Evolutionary conservation across 768 basidiomycete genomes (phyloP).

Genomic region (Collybia sp.): DNA sequence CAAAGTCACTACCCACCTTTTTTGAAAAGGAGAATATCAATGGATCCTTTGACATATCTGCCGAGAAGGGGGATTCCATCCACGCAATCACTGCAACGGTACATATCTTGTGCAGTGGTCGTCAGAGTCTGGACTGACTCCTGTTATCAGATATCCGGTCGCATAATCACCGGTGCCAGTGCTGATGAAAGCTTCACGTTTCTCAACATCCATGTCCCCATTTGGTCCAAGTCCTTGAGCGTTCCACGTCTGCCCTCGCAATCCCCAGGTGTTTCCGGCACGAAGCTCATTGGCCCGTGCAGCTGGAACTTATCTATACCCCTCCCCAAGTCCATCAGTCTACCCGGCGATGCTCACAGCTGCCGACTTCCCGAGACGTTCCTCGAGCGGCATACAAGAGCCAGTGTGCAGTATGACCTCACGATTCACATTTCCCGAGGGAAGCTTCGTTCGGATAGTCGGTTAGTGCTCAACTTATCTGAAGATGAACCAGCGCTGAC

Average conservation of each 20-base stretch:
- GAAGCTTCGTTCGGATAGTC: slow-evolving; percentile 42
- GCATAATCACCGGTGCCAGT: slow-evolving; percentile 44
- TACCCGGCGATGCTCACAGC: slow-evolving; percentile 32
- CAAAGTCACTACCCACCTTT: slow-evolving; percentile 46
- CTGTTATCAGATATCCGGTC: slow-evolving; percentile 38
- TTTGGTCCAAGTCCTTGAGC: slow-evolving; percentile 44
- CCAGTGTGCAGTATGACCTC: slow-evolving; percentile 49
- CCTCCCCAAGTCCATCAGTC: slow-evolving; percentile 36
- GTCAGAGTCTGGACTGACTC: not conserved
- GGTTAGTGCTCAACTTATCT: slow-evolving; percentile 22
- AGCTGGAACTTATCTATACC: slow-evolving; percentile 45
- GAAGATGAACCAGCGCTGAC: not conserved
- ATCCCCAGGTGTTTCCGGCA: slow-evolving; percentile 31
- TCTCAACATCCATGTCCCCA: slow-evolving; percentile 34
- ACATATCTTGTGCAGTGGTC: slow-evolving; percentile 8
- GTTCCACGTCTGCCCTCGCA: slow-evolving; percentile 35
- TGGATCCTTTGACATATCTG: slow-evolving; percentile 39
- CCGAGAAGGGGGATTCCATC: slow-evolving; percentile 48
- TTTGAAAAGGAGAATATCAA: slow-evolving; percentile 52
- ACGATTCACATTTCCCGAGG: slow-evolving; percentile 40
- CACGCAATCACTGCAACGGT: slow-evolving; percentile 42
- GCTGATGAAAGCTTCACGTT: slow-evolving; percentile 40
- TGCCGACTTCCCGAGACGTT: slow-evolving; percentile 50
- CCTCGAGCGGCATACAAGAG: slow-evolving; percentile 41
- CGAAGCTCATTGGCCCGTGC: slow-evolving; percentile 42